Conservation (phyloP, 345 rosid species). For the Schrenkiella parvula region DNA sequence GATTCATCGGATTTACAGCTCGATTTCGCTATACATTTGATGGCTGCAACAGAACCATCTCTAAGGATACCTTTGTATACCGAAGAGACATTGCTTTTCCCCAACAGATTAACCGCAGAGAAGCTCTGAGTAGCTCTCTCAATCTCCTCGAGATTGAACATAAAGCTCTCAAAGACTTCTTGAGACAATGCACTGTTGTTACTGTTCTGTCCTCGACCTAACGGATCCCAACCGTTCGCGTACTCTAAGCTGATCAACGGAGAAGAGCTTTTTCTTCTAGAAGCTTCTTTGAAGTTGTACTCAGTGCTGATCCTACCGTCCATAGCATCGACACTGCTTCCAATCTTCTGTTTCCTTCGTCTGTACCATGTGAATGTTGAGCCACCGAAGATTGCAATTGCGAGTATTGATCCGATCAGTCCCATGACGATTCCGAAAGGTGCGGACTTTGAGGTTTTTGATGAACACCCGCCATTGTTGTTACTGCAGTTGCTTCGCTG, state of each 20-base stretch:
- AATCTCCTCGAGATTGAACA: conserved; percentile 90
- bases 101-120: conserved; percentile 69
- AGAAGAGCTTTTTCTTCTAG: conserved; percentile 54
- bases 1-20: conserved; percentile 83
- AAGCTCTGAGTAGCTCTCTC: conserved; percentile 94
- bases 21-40: conserved; percentile 77
- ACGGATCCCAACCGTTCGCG: conserved; percentile 91
- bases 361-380: conserved; percentile 55
- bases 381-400: conserved; percentile 40
- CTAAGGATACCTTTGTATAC: conserved; percentile 76
- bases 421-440: conserved; percentile 48
- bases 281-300: conserved; percentile 54
- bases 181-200: conserved; percentile 52
- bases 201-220: conserved; percentile 51
- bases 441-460: conserved; percentile 31
- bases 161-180: conserved; percentile 83
- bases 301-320: conserved; percentile 69
- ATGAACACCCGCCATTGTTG: conserved; percentile 29
- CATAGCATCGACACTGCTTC: conserved; percentile 48
- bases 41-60: conserved; percentile 73
- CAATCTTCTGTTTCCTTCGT: conserved; percentile 64
- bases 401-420: conserved; percentile 39
- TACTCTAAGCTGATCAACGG: conserved; percentile 85
- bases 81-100: conserved; percentile 69
- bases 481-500: conserved; percentile 40